Conservation (phyloP, 169 alveolate species). For the Plasmodium berghei region DNA sequence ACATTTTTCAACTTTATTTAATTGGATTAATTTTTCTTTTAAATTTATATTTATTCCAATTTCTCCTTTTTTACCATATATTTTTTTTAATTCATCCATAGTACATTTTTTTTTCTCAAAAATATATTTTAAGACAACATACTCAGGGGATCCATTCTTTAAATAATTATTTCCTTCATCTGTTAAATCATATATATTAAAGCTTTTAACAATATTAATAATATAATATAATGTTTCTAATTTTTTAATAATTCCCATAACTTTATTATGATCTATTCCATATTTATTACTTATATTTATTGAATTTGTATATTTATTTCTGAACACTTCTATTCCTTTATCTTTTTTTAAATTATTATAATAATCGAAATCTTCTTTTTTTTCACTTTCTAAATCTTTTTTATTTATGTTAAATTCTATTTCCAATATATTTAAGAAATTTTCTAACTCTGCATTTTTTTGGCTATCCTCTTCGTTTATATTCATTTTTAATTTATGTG, state of each 20-base stretch:
- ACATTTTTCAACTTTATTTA: slow-evolving; percentile 55
- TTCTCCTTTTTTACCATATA: slow-evolving; percentile 19
- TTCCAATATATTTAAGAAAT: slow-evolving; percentile 19
- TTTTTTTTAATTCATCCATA: slow-evolving; percentile 1
- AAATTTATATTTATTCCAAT: slow-evolving; percentile 47
- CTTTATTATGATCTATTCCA: slow-evolving; percentile 83
- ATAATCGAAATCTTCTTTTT: slow-evolving; percentile 7
- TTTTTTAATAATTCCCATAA: slow-evolving; percentile 85
- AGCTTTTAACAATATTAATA: slow-evolving; percentile 78
- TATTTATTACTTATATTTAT: slow-evolving; percentile 67
- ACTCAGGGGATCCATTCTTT: slow-evolving; percentile 86
- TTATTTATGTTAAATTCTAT: slow-evolving; percentile 25
- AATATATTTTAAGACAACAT: slow-evolving; percentile 77
- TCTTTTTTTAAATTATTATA: slow-evolving; percentile 13
- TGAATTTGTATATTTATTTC: slow-evolving; percentile 54
- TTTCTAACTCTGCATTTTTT: slow-evolving; percentile 23
- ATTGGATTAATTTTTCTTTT: slow-evolving; percentile 11
- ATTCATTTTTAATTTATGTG: not conserved
- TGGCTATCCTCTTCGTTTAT: slow-evolving; percentile 12
- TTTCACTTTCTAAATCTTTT: not conserved
- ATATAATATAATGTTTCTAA: slow-evolving; percentile 84
- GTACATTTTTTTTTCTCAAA: slow-evolving; percentile 39
- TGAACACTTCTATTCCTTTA: slow-evolving; percentile 50
- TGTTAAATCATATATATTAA: slow-evolving; percentile 77
- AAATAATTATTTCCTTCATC: slow-evolving; percentile 85